Percentiles rank a stretch among this genome's conserved stretches.
These are phyloP conservation scores for Microthyrium microscopicum DNA, from an alignment of 2,329 filamentous ascomycete genomes.

Conservation along the genomic window DNA sequence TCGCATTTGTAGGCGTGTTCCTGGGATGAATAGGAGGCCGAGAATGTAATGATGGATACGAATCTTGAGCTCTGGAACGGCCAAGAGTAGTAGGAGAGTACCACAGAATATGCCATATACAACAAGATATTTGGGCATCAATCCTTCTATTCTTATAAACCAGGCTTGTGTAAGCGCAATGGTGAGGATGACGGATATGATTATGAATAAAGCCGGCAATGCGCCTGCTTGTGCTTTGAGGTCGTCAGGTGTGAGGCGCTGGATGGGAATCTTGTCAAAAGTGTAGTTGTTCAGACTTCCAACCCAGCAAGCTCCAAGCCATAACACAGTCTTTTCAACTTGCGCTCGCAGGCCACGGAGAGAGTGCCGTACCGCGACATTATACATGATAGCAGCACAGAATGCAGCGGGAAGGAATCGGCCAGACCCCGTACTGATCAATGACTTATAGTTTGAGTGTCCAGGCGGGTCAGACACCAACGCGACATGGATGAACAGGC, in stretches of 20 bases:
- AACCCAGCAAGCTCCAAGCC: conserved; percentile 81
- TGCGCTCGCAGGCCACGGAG: conserved; percentile 62
- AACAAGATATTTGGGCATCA: conserved; percentile 59
- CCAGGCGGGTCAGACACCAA: conserved; percentile 76
- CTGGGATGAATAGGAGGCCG: conserved; percentile 69
- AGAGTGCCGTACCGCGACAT: conserved; percentile 60
- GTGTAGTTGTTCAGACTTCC: conserved; percentile 91
- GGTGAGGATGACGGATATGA: conserved; percentile 51
- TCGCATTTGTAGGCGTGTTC: conserved; percentile 75
- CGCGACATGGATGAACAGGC: conserved; percentile 77
- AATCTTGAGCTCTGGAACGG: conserved; percentile 60
- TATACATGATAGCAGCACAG: conserved; percentile 72
- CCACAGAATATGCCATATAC: conserved; percentile 55
- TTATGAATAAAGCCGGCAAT: conserved; percentile 60
- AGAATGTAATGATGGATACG: conserved; percentile 94
- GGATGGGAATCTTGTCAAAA: conserved; percentile 82
- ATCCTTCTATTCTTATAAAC: conserved; percentile 71
- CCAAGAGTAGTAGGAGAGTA: conserved; percentile 52
- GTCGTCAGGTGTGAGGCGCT: conserved; percentile 80
- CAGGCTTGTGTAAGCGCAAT: conserved; percentile 65
- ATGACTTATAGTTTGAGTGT: conserved; percentile 45
- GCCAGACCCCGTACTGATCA: conserved; percentile 64
- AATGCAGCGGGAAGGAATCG: conserved; percentile 79
- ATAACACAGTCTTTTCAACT: conserved; percentile 76
- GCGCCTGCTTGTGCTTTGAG: conserved; percentile 80